These are phyloP conservation scores for Trichoderma sp. DNA, from an alignment of 2,329 filamentous ascomycete species.

Conservation along the genomic window DNA sequence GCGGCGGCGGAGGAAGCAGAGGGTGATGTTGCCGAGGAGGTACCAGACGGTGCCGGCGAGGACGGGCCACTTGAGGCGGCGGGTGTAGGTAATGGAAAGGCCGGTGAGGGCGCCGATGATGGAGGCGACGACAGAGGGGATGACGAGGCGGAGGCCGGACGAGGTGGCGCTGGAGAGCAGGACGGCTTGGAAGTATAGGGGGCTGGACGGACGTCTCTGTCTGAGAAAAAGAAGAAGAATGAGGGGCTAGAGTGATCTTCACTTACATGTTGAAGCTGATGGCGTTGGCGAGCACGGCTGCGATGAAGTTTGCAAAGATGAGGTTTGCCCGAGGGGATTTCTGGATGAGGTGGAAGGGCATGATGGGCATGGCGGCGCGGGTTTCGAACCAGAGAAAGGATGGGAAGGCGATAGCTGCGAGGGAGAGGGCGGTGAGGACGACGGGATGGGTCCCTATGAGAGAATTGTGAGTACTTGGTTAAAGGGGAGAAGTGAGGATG, in stretches of 20 bases:
- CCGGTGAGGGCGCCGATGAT: conserved; percentile 59
- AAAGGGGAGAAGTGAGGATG: not conserved
- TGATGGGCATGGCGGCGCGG: conserved; percentile 55
- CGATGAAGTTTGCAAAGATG: conserved; percentile 57
- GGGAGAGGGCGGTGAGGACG: conserved; percentile 52
- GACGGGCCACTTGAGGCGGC: conserved; percentile 61
- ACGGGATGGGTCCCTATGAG: conserved; percentile 58
- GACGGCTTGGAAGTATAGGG: conserved; percentile 76
- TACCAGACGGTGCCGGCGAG: conserved; percentile 51
- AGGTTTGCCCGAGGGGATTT: conserved; percentile 57
- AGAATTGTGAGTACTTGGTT: not conserved
- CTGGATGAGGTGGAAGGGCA: conserved; percentile 58
- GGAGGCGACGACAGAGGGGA: conserved; percentile 61
- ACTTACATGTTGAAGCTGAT: conserved; percentile 61
- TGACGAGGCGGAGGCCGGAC: conserved; percentile 71
- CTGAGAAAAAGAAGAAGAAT: not conserved
- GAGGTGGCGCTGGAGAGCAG: conserved; percentile 68
- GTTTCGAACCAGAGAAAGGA: conserved; percentile 56
- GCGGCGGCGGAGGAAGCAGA: conserved; percentile 52
- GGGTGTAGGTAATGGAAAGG: conserved; percentile 62
- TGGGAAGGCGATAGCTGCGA: conserved; percentile 52
- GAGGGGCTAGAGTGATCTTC: too few relatives aligned
- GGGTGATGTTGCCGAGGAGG: conserved; percentile 52
- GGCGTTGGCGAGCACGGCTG: conserved; percentile 54
- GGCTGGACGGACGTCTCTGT: conserved; percentile 43